These are phyloP conservation scores for Fistulifera solaris DNA, from an alignment of 108 stramenopile species.

Conservation along the genomic window DNA sequence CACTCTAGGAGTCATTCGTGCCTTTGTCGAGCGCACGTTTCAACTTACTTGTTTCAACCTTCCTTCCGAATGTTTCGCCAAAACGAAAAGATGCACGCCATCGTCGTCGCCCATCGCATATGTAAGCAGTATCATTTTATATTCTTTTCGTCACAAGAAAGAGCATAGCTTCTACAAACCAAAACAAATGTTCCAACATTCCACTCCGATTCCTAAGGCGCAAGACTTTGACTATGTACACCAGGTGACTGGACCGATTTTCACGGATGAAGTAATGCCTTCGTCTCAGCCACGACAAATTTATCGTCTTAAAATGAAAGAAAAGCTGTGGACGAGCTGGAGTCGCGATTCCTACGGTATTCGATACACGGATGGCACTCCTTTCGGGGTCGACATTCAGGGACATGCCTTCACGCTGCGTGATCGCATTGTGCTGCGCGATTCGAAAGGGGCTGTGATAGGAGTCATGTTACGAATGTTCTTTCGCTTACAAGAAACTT, in stretches of 20 bases:
- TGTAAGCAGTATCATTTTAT: too few relatives aligned
- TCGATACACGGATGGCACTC: neutral
- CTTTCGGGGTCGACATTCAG: neutral
- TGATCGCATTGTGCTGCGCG: conserved; percentile 1
- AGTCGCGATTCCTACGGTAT: neutral
- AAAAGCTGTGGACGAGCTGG: neutral
- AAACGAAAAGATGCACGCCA: too few relatives aligned
- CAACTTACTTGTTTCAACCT: too few relatives aligned
- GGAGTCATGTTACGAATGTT: neutral
- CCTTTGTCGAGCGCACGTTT: too few relatives aligned
- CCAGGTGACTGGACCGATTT: neutral
- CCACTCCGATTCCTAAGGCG: neutral
- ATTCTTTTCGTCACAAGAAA: too few relatives aligned
- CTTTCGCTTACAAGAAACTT: neutral
- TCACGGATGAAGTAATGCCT: neutral
- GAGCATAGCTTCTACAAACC: too few relatives aligned
- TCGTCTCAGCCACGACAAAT: neutral
- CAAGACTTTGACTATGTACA: neutral
- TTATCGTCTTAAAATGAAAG: neutral
- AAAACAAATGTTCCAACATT: conserved; percentile 1
- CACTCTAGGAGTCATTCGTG: too few relatives aligned
- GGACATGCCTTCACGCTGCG: neutral
- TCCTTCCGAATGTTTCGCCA: too few relatives aligned
- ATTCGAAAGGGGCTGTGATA: neutral
- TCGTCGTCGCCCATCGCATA: too few relatives aligned